phyloP scores from a whole-genome alignment of 139 green algal genomes.

The Dunaliella primolecta region DNA sequence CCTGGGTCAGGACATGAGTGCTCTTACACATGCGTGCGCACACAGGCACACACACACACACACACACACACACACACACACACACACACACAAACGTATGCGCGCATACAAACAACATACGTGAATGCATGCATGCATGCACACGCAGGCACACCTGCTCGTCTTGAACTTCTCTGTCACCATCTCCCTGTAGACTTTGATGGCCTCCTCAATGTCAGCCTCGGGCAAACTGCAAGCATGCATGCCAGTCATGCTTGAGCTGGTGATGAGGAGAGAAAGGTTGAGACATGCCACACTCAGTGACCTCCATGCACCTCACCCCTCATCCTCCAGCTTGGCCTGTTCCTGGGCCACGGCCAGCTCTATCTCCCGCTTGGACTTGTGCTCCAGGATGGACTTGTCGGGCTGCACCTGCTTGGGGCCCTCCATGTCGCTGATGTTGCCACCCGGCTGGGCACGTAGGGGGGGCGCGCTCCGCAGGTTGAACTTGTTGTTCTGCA shows the following conservation, averaged over 20 bases:
- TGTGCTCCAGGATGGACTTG: constrained; percentile 88
- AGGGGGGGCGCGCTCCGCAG: constrained; percentile 45
- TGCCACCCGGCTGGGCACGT: neutral
- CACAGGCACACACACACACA: too few relatives aligned
- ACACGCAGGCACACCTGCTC: neutral
- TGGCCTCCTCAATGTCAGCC: constrained; percentile 22
- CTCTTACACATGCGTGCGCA: too few relatives aligned
- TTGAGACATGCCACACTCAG: too few relatives aligned
- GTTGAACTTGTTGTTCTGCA: constrained; percentile 95
- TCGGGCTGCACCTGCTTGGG: constrained; percentile 66
- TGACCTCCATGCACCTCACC: too few relatives aligned
- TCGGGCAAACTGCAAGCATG: constrained; percentile 12
- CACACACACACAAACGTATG: neutral
- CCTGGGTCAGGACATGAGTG: too few relatives aligned
- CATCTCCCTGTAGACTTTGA: constrained; percentile 3
- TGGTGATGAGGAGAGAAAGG: neutral
- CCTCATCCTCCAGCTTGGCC: constrained; percentile 83
- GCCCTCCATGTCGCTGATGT: constrained; percentile 16
- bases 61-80: neutral
- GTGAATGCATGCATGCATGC: neutral
- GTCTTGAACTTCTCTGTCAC: constrained; percentile 1
- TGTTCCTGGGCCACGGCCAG: constrained; percentile 77
- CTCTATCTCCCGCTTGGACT: constrained; percentile 91
- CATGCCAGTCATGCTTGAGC: neutral
- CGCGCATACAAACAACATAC: constrained; percentile 1